Conservation (phyloP, 2,329 filamentous ascomycete genomes). For the Colletotrichum coccodes region DNA sequence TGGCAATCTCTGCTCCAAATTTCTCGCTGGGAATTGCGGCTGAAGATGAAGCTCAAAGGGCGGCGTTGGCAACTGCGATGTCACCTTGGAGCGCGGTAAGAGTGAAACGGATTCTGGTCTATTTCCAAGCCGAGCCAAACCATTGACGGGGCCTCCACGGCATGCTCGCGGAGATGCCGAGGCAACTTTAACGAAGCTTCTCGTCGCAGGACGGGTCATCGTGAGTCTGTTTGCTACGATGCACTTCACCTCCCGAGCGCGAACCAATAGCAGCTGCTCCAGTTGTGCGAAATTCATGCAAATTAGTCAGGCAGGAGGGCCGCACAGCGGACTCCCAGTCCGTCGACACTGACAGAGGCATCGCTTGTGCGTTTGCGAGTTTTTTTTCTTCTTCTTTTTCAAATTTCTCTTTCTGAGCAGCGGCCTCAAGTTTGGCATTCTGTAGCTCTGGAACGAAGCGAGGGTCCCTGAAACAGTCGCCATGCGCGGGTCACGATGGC, state of each 20-base stretch:
- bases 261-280: background rate
- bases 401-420: background rate
- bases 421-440: background rate
- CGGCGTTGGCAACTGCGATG: background rate
- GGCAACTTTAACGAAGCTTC: conserved; percentile 9
- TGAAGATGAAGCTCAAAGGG: background rate
- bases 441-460: conserved; percentile 22
- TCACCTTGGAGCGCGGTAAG: background rate
- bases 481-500: conserved; percentile 10
- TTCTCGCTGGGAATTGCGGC: background rate
- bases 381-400: background rate
- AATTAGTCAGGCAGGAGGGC: background rate
- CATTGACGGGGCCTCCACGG: background rate
- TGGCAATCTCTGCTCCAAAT: background rate
- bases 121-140: background rate
- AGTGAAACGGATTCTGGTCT: background rate
- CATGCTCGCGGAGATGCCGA: background rate
- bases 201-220: background rate
- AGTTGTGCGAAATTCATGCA: background rate
- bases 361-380: background rate
- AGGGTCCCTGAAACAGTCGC: conserved; percentile 28
- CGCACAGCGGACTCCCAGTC: background rate
- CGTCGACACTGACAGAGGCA: background rate
- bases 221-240: background rate
- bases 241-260: conserved; percentile 1